Evolutionary conservation across 257 asterid species (phyloP), one percentile per base, ranked within the genome.

Genomic region (Nicotiana noctiflora): DNA sequence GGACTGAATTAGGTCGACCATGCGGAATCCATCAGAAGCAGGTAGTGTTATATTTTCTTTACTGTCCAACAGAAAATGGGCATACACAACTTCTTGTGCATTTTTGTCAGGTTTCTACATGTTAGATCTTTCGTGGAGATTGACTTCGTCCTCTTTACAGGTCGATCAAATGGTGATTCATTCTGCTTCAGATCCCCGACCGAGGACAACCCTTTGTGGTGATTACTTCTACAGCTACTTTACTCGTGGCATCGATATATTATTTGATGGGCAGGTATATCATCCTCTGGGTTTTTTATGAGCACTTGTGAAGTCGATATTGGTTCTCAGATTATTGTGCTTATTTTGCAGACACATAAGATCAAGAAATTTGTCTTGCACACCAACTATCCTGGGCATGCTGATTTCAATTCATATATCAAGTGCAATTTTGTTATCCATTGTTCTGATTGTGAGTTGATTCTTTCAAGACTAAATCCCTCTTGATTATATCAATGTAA

Each of bases 111-210:
- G 70, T 21, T 61, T 25, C 21, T 67, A 32, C 25, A n/a, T 79
- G 40, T 60, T 29, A 49, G 32, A 46, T 27, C 17, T 10, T 14
- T 65, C 25, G 44, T 78, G 74, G 80, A 32, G 40, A 66, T 64
- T 86, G 79, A 83, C 74, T 56, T 85, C 25, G 37, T 82, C 80
- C 31, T 79, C 68, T 57, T 8, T 68, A 56, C 84, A 93, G 98
- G 98, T 93, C 72, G 97, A 93, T 70, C 98, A 91, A 84, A 93
- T 93, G 98, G 90, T 89, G 72, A 93, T 93, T 85, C 98, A 93
- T 85, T 93, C 97, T 63, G 92, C 94, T 70, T 89, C 92, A 34
- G 97, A 92, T 88, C 95, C 88, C 81, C 87, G 94, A 32, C 97
- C 97, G 19, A 84, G 89, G 77, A 89, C 95, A 27, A 90, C 95